Conservation (phyloP, 2,329 filamentous ascomycete species). For the Fusarium napiforme region DNA sequence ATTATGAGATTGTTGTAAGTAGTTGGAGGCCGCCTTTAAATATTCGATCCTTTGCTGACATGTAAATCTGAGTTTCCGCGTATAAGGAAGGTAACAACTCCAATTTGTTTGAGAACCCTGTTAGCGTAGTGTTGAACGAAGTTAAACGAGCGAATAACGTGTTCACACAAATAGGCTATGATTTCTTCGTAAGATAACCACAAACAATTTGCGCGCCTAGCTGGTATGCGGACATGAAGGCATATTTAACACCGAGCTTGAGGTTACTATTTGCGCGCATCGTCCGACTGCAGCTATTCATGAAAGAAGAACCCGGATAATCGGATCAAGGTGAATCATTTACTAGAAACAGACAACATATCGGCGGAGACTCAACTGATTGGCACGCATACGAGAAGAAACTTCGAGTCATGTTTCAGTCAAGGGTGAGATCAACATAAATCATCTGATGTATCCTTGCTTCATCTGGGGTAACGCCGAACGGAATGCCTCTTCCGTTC, state of each 20-base stretch:
- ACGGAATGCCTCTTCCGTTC: not conserved
- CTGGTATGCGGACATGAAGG: too few species aligned
- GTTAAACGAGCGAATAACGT: not conserved
- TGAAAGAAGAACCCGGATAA: not conserved
- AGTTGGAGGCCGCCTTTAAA: not conserved
- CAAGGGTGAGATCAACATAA: not conserved
- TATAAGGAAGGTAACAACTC: not conserved
- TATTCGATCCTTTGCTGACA: not conserved
- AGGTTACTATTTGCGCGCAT: not conserved
- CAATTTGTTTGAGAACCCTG: rapidly evolving
- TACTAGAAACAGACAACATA: not conserved
- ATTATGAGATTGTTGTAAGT: not conserved
- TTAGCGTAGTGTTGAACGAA: not conserved
- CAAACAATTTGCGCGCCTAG: not conserved
- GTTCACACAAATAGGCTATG: not conserved
- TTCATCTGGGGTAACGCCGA: not conserved
- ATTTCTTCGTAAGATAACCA: not conserved
- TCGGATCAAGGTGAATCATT: not conserved
- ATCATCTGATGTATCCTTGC: not conserved
- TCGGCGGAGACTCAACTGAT: not conserved
- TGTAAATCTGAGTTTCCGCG: rapidly evolving
- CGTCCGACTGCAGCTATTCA: not conserved
- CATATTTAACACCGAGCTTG: not conserved
- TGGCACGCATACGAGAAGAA: not conserved
- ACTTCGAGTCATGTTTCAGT: not conserved